Percentiles rank a stretch among this genome's conserved stretches.
phyloP scores from a whole-genome alignment of 225 moss, liverwort and hornwort genomes.

The Polytrichum commune region DNA sequence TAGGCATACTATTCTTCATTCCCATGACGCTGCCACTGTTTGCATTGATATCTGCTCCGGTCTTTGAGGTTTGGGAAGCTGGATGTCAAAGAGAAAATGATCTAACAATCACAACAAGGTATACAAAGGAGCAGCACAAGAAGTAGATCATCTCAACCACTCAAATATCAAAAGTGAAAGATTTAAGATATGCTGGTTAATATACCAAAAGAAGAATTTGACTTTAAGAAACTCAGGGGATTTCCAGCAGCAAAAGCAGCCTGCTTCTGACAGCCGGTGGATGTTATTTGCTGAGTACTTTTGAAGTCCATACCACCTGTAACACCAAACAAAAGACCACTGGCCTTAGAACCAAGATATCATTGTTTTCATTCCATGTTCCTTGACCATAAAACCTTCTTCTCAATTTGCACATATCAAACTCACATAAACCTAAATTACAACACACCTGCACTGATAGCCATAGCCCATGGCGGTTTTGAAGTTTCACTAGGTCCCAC shows the following conservation, averaged over 20 bases:
- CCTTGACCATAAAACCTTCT: too few relatives aligned
- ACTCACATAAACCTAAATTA: not conserved
- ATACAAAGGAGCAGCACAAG: not conserved
- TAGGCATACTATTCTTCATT: constrained; percentile 26
- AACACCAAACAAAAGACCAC: not conserved
- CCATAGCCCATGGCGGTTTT: constrained; percentile 29
- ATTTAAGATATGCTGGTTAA: not conserved
- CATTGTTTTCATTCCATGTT: not conserved
- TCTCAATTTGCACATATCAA: too few relatives aligned
- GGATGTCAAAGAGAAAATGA: not conserved
- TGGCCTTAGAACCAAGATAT: not conserved
- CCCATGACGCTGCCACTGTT: constrained; percentile 21
- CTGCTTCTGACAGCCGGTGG: constrained; percentile 22
- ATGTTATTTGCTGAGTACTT: constrained; percentile 25
- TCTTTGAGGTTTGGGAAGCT: constrained; percentile 27
- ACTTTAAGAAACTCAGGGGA: constrained; percentile 44
- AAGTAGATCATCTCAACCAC: too few relatives aligned
- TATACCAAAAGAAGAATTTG: constrained; percentile 17
- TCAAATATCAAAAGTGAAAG: constrained; percentile 5
- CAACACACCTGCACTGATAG: constrained; percentile 30
- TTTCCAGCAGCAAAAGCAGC: constrained; percentile 17
- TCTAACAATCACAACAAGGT: not conserved
- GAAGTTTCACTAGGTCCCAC: constrained; percentile 26
- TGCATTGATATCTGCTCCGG: constrained; percentile 19
- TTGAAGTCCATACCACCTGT: constrained; percentile 20